Conservation (phyloP, 495 filamentous ascomycete species). For the Rhypophila decipiens region DNA sequence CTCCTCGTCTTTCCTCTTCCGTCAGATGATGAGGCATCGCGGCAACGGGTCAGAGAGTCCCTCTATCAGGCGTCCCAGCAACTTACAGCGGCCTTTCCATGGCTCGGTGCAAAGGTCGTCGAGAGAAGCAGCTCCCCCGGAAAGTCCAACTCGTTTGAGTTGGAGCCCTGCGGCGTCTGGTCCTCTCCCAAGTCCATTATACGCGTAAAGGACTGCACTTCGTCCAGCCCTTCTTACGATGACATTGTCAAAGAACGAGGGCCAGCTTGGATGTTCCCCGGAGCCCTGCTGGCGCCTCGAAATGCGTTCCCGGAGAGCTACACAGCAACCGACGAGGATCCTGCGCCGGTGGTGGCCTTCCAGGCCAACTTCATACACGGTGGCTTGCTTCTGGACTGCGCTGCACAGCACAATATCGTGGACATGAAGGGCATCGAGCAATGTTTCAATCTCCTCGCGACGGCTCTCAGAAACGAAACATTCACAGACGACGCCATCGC, state of each 20-base stretch:
- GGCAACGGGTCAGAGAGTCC: too few relatives aligned
- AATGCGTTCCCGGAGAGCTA: conserved; percentile 27
- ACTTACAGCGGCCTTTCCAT: too few relatives aligned
- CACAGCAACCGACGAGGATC: conserved; percentile 15
- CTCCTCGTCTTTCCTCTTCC: too few relatives aligned
- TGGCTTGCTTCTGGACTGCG: conserved; percentile 15
- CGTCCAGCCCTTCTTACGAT: background rate
- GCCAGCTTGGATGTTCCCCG: background rate
- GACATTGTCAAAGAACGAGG: background rate
- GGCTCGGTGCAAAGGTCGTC: background rate
- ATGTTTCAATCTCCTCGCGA: conserved; percentile 28
- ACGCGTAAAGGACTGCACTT: background rate
- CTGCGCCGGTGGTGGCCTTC: conserved; percentile 25
- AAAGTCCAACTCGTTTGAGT: background rate
- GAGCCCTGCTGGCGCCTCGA: conserved; percentile 9
- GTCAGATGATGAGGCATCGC: too few relatives aligned
- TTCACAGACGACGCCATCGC: conserved; percentile 14
- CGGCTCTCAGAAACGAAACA: conserved; percentile 17
- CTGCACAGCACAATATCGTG: conserved; percentile 37
- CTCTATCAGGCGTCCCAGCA: too few relatives aligned
- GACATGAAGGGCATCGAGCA: conserved; percentile 34
- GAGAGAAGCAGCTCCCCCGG: background rate
- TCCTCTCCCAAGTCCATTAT: background rate
- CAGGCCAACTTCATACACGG: conserved; percentile 33
- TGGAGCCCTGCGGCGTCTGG: background rate